phyloP scores from a whole-genome alignment of 179 eudicot genomes.

The Gypsophila paniculata region DNA sequence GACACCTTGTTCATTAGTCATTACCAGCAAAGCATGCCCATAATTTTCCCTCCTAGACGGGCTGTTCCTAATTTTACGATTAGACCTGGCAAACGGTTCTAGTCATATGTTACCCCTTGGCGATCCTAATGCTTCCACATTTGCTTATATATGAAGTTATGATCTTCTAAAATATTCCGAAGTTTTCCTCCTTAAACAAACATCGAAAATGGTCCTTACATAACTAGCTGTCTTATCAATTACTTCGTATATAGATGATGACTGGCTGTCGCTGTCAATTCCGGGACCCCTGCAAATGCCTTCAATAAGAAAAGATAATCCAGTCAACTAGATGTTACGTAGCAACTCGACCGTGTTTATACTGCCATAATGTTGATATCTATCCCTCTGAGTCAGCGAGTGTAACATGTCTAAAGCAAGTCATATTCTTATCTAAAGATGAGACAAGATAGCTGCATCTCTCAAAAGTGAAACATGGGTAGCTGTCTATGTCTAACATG shows the following conservation, averaged over 20 bases:
- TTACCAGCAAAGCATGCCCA: no score
- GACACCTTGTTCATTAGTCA: no score
- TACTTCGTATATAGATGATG: not conserved
- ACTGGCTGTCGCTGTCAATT: not conserved
- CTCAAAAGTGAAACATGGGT: not conserved
- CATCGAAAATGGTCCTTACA: no score
- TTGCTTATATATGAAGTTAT: no score
- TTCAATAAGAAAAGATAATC: not conserved
- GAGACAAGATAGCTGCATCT: constrained; percentile 1
- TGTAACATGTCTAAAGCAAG: constrained; percentile 3
- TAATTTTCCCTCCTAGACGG: no score
- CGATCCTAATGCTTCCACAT: no score
- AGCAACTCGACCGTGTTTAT: constrained; percentile 14
- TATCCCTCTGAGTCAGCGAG: not conserved
- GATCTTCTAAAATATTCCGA: no score
- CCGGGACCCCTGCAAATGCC: not conserved
- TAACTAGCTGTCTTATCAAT: no score
- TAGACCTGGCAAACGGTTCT: no score
- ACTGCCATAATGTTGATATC: not conserved
- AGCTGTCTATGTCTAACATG: not conserved
- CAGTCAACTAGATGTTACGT: not conserved
- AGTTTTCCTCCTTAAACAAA: constrained; percentile 1
- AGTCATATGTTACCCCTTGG: no score
- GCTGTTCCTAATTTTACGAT: no score
- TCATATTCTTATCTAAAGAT: constrained; percentile 9